These are phyloP conservation scores for Rhodotorula mucilaginosa DNA, from an alignment of 1,284 basidiomycete genomes.

Conservation along the genomic window DNA sequence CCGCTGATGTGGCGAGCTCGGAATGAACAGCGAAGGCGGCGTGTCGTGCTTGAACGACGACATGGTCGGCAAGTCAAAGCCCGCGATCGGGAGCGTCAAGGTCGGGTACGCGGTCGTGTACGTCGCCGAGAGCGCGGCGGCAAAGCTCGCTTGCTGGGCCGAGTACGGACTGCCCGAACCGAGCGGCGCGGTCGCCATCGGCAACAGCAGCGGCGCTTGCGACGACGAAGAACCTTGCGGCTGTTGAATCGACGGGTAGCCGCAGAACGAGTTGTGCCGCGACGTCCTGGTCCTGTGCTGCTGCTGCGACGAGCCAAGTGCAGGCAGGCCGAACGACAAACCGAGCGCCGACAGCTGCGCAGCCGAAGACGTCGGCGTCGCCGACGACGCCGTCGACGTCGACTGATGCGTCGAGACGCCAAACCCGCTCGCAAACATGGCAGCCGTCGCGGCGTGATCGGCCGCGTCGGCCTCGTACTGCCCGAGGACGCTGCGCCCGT, in stretches of 20 bases:
- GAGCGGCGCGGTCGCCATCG: background rate
- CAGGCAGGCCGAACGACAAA: slow-evolving; percentile 21
- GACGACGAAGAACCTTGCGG: background rate
- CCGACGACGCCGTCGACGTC: background rate
- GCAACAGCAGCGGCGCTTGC: background rate
- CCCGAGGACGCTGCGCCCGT: background rate
- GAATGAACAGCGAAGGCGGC: background rate
- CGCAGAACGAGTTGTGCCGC: background rate
- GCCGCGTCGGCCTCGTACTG: slow-evolving; percentile 4
- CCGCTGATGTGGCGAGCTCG: background rate
- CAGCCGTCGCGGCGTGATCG: slow-evolving; percentile 25
- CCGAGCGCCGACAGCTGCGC: slow-evolving; percentile 11
- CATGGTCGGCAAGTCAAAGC: slow-evolving; percentile 12
- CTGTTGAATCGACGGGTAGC: background rate
- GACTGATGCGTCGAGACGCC: background rate
- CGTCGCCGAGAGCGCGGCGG: slow-evolving; percentile 14
- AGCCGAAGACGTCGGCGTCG: background rate
- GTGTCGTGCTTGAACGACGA: slow-evolving; percentile 13
- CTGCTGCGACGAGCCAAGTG: background rate
- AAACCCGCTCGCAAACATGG: slow-evolving; percentile 25
- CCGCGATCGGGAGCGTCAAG: slow-evolving; percentile 15
- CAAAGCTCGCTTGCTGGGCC: background rate
- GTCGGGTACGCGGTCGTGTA: slow-evolving; percentile 27
- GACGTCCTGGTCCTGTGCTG: background rate
- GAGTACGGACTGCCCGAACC: background rate